Evolutionary conservation across 169 alveolate genomes (phyloP).

Genomic region (Haemoproteus tartakovskyi): DNA sequence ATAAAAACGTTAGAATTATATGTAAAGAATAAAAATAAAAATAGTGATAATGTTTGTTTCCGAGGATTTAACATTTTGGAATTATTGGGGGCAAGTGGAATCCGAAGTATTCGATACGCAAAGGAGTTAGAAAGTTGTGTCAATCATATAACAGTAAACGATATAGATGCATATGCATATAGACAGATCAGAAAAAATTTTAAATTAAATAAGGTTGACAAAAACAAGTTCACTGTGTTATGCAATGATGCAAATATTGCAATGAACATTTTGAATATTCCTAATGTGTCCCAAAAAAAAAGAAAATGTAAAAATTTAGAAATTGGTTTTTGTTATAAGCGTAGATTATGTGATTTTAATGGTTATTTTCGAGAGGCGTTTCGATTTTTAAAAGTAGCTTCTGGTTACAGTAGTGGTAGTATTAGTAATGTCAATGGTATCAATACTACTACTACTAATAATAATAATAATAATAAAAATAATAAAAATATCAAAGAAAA

Average conservation of each 20-base stretch:
- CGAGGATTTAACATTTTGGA: conserved; percentile 77
- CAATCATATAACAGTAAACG: conserved; percentile 82
- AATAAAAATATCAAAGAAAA: conserved; percentile 6
- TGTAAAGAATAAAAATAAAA: conserved; percentile 66
- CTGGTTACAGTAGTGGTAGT: conserved; percentile 26
- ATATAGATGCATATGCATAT: conserved; percentile 81
- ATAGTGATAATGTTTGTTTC: conserved; percentile 54
- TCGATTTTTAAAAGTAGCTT: conserved; percentile 21
- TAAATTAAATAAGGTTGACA: conserved; percentile 59
- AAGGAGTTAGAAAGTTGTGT: conserved; percentile 85
- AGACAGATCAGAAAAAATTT: conserved; percentile 67
- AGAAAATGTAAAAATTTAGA: conserved; percentile 46
- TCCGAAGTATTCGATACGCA: conserved; percentile 86
- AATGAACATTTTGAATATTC: conserved; percentile 53
- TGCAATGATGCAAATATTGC: conserved; percentile 77
- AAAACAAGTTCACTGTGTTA: conserved; percentile 67
- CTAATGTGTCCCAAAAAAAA: conserved; percentile 20
- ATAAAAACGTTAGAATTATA: conserved; percentile 78
- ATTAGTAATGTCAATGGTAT: too few relatives aligned
- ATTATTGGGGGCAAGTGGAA: conserved; percentile 79
- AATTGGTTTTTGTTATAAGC: conserved; percentile 38
- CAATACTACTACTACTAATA: background rate
- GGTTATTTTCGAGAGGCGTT: conserved; percentile 43
- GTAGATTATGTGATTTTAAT: conserved; percentile 19
- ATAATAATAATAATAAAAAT: background rate